Base-by-base conservation (phyloP, 331 rosid genomes). In the Quercus phellos region DNA sequence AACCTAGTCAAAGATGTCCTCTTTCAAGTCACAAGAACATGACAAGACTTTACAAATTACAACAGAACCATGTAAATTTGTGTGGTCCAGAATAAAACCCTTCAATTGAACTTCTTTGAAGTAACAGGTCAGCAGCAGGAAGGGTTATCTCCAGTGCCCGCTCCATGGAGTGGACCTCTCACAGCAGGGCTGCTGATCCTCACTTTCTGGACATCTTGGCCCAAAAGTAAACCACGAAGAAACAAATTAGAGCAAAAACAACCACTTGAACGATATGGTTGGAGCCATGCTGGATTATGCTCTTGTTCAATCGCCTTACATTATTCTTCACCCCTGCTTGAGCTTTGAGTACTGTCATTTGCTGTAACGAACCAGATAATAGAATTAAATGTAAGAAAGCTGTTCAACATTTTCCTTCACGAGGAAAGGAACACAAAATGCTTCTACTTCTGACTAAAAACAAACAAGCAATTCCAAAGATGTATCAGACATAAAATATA, bases 241-340 rank as follows among this genome's bases (percentile, higher is more conserved):
- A 94, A 83, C 82, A 79, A 51, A 87, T 3, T 43, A 94, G 81
- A 0, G 93, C 97, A 79, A 92, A 94, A 55, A 77, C 56, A 73
- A 94, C 80, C 3, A 94, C 98, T 50, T 94, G 98, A 80, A 94
- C 78, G 50, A 92, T 81, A 74, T 91, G 96, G 78, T 81, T 92
- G 55, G 94, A 82, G 55, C 98, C 98, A 76, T 82, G 89, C 74
- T 85, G 90, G 80, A 94, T 70, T 46, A 92, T 88, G 79, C 94
- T 92, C 89, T 77, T 89, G 88, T 94, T 94, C 89, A 94, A 85
- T 92, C 94, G 90, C 81, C 97, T 87, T 35, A 92, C 83, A 34
- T 88, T 94, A 82, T 92, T 92, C 86, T 85, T 94, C 54, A 87
- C 85, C 86, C 90, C 89, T 1, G 84, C 92, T 81, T 86, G 87